Percentiles rank a stretch among this genome's conserved stretches.
phyloP scores from a whole-genome alignment of 805 yeast genomes.

The Metschnikowia cubensis region DNA sequence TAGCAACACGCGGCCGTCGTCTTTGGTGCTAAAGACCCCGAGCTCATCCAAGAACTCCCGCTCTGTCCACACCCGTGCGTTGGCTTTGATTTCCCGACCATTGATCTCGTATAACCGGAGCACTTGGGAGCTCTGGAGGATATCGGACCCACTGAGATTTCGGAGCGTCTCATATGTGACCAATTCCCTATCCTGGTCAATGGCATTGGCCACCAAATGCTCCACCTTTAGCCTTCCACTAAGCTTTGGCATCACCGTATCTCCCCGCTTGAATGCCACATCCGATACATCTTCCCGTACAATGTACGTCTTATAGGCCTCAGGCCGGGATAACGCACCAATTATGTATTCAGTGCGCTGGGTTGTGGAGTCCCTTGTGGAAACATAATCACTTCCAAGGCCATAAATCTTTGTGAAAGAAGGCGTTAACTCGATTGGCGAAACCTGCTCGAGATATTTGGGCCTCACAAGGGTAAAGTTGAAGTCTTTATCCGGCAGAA shows the following conservation, averaged over 20 bases:
- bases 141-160: slow-evolving; percentile 6
- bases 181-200: slow-evolving; percentile 38
- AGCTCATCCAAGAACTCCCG: slow-evolving; percentile 18
- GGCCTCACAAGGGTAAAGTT: slow-evolving; percentile 43
- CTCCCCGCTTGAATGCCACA: slow-evolving; percentile 15
- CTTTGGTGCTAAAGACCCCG: slow-evolving; percentile 16
- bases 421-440: slow-evolving; percentile 25
- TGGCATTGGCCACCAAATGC: slow-evolving; percentile 31
- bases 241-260: slow-evolving; percentile 39
- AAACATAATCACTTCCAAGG: slow-evolving; percentile 23
- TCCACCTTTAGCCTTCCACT: slow-evolving; percentile 48
- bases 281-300: slow-evolving; percentile 9
- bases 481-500: slow-evolving; percentile 42
- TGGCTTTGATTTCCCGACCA: slow-evolving; percentile 26
- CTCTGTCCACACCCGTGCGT: slow-evolving; percentile 28
- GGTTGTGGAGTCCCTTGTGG: slow-evolving; percentile 27
- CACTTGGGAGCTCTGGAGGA: slow-evolving; percentile 8
- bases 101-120: slow-evolving; percentile 31
- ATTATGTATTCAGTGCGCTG: slow-evolving; percentile 23
- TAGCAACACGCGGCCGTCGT: slow-evolving; percentile 22
- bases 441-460: slow-evolving; percentile 20
- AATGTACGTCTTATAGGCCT: slow-evolving; percentile 22
- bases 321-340: slow-evolving; percentile 27
- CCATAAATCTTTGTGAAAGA: slow-evolving; percentile 28
- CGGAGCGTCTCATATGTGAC: slow-evolving; percentile 27